Conservation (phyloP, 495 filamentous ascomycete genomes). For the Podospora sp. region DNA sequence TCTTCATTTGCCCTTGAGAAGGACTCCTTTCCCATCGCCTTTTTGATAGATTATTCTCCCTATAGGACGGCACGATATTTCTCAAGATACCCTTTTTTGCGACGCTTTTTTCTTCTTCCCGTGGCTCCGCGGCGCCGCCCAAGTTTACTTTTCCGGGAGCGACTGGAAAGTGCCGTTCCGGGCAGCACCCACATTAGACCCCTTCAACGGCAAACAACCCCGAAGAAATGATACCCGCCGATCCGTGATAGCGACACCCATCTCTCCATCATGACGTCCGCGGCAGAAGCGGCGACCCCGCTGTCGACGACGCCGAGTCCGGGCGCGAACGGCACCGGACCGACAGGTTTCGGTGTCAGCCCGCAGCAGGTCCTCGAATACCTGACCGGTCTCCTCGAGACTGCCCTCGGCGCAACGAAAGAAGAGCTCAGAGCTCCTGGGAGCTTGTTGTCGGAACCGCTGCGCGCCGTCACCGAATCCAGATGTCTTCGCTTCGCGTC, state of each 20-base stretch:
- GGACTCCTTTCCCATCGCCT: neutral
- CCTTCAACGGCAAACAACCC: constrained; percentile 1
- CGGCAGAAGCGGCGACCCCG: constrained; percentile 50
- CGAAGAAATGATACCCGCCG: constrained; percentile 24
- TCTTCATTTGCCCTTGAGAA: neutral
- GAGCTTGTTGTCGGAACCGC: constrained; percentile 75
- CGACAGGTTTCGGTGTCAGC: constrained; percentile 51
- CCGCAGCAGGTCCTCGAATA: constrained; percentile 70
- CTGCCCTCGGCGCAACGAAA: constrained; percentile 81
- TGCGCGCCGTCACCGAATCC: constrained; percentile 75
- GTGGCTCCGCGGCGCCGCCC: neutral
- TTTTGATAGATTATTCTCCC: neutral
- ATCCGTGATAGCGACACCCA: constrained; percentile 19
- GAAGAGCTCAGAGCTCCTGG: constrained; percentile 77
- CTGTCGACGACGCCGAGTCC: constrained; percentile 45
- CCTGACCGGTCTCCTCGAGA: constrained; percentile 73
- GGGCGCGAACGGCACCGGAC: constrained; percentile 46
- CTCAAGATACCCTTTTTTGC: neutral
- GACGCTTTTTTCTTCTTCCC: constrained; percentile 1
- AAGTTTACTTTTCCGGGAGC: neutral
- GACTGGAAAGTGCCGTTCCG: constrained; percentile 5
- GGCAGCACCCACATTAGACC: constrained; percentile 1
- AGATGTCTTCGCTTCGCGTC: constrained; percentile 87
- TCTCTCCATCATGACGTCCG: constrained; percentile 17
- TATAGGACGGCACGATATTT: constrained; percentile 10